phyloP scores from a whole-genome alignment of 2,329 filamentous ascomycete species.

The Sporothrix dimorphospora region DNA sequence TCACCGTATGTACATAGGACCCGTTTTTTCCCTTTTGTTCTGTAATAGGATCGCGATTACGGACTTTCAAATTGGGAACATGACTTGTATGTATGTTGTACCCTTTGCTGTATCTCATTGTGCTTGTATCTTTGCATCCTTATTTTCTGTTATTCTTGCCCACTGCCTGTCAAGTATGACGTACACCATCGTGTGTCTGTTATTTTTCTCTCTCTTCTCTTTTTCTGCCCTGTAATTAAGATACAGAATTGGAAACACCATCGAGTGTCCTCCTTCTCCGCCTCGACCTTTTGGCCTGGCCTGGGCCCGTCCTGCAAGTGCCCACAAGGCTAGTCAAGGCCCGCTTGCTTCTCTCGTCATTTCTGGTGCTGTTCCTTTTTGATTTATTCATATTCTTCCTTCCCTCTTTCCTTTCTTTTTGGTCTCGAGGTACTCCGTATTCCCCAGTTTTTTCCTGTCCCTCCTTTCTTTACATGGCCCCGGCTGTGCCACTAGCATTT shows the following conservation, averaged over 20 bases:
- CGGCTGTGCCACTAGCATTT: neutral
- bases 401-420: neutral
- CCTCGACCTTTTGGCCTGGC: constrained; percentile 1
- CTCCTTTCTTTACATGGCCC: constrained; percentile 28
- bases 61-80: neutral
- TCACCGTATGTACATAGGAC: constrained; percentile 3
- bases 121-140: neutral
- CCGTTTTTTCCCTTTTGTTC: constrained; percentile 17
- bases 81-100: neutral
- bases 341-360: neutral
- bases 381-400: neutral
- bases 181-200: too few relatives aligned
- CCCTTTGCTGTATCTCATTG: neutral
- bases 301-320: constrained; percentile 12
- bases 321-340: constrained; percentile 21
- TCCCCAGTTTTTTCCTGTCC: neutral
- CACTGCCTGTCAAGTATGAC: too few relatives aligned
- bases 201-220: neutral
- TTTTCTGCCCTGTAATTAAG: too few relatives aligned
- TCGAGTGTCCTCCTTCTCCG: too few relatives aligned
- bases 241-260: too few relatives aligned
- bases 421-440: neutral
- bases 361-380: too few relatives aligned
- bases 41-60: neutral
- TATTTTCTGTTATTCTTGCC: too few relatives aligned